Conservation (phyloP, 495 filamentous ascomycete genomes). For the Daldinia decipiens region DNA sequence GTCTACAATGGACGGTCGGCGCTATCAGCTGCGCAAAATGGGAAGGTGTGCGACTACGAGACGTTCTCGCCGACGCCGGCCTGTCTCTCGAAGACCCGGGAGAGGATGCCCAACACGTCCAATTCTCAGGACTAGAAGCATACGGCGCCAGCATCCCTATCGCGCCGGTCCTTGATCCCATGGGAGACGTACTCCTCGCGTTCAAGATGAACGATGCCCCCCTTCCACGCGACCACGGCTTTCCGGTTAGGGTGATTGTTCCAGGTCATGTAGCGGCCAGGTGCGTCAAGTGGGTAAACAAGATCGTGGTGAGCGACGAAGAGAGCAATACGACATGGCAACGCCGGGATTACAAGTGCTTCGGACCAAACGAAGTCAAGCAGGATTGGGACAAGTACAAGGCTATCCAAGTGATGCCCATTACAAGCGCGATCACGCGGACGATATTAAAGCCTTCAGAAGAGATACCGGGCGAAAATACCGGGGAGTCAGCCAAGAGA, state of each 20-base stretch:
- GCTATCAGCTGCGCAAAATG: constrained; percentile 70
- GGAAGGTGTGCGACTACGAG: constrained; percentile 67
- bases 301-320: constrained; percentile 66
- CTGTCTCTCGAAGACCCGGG: constrained; percentile 45
- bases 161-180: constrained; percentile 61
- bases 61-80: constrained; percentile 67
- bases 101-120: constrained; percentile 60
- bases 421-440: constrained; percentile 63
- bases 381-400: constrained; percentile 65
- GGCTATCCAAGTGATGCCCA: constrained; percentile 69
- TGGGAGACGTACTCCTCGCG: constrained; percentile 69
- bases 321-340: constrained; percentile 70
- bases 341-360: constrained; percentile 70
- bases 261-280: constrained; percentile 70
- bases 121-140: constrained; percentile 67
- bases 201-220: constrained; percentile 69
- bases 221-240: constrained; percentile 67
- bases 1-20: constrained; percentile 68
- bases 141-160: constrained; percentile 71
- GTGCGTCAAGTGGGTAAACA: constrained; percentile 73
- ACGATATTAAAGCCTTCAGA: constrained; percentile 31
- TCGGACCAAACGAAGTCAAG: constrained; percentile 67
- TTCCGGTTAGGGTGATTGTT: constrained; percentile 67
- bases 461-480: background rate
- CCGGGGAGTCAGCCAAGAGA: constrained; percentile 27